Evolutionary conservation across 169 alveolate genomes (phyloP), one percentile per base, ranked within the genome.

Genomic region (Plasmodium malariae): DNA sequence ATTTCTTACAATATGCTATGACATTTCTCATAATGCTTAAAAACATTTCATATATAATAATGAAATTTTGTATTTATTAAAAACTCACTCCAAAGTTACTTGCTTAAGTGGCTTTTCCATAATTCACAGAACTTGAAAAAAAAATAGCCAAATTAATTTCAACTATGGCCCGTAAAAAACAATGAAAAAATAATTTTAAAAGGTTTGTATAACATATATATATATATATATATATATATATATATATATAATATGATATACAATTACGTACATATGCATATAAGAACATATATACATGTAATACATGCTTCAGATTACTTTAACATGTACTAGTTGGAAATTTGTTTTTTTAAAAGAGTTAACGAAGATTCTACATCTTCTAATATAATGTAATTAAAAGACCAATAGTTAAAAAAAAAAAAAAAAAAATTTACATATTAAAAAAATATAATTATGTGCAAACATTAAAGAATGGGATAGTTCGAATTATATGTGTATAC

Each of bases 61-160:
- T 19, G 43, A 21, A 54, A 54, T 26, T 73, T 73, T 54, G 34
- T 49, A 24, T 74, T 74, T 74, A 48, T 28, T 72, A 72, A 49
- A 54, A 80, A 80, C 83, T 65, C 40, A 80, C 90, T 65, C 83
- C 49, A 80, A 80, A n/a, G 83, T 80, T 65, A 80, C 70, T 80
- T 80, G 83, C 62, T 80, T 80, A 65, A 65, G 83, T 34, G 45
- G 51, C 60, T 62, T 65, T 63, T 62, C 83, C 89, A 80, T 80
- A 37, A 26, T 67, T 80, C 49, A 37, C 21, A 76, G 12, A 76
- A 76, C 21, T 26, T 60, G 36, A 26, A 9, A 43, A 60, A 76
- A 40, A 57, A 72, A 30, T 11, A 14, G 48, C 54, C 36, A 36
- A 54, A 26, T n/a, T n/a, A n/a, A n/a, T n/a, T n/a, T n/a, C n/a